Evolutionary conservation across 2,329 filamentous ascomycete species (phyloP), one percentile per base, ranked within the genome.

Genomic region (Claviceps africana): DNA sequence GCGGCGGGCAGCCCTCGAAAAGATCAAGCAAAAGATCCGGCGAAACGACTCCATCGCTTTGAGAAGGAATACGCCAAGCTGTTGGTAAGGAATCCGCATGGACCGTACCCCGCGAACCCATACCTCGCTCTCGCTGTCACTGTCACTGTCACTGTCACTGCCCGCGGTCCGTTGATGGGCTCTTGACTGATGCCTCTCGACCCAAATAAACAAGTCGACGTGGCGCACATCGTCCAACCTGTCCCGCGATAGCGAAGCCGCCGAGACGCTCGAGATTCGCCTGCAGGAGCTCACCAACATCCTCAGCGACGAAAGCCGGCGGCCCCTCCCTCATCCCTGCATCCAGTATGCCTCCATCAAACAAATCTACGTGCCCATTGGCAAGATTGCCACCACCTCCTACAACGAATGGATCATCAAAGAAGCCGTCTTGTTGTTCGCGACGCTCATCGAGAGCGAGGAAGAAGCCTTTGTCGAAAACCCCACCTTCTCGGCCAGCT

Each of bases 381-480:
- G 87, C 56, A 89, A 95, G 70, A 89, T 97, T 59, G 89, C 90
- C 2, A 82, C 87, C 2, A 84, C 85, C 0, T 89, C 86, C 33
- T 85, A 88, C 65, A 86, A 95, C 66, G 86, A 94, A 61, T 84
- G 81, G 63, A 84, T 96, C 62, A 85, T 97, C 59, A 83, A 85
- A 57, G 86, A 91, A 62, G 86, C 87, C 28, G 85, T 95, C 39
- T 74, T 84, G 42, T 83, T 96, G 64, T 96, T 96, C 67, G 88
- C 88, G 53, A 89, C 88, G 17, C 77, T 98, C 56, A 87, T 97
- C 61, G 93, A 98, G 69, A 93, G 89, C 65, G 93, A 97, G 67
- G 90, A 96, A 69, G 93, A 96, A 64, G 88, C 89, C 37, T 94
- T 97, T 62, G 81, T 96, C 47, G 87, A 94, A 63, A 94, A 86